These are phyloP conservation scores for Apiospora pterosperma DNA, from an alignment of 2,329 filamentous ascomycete species.

Conservation along the genomic window DNA sequence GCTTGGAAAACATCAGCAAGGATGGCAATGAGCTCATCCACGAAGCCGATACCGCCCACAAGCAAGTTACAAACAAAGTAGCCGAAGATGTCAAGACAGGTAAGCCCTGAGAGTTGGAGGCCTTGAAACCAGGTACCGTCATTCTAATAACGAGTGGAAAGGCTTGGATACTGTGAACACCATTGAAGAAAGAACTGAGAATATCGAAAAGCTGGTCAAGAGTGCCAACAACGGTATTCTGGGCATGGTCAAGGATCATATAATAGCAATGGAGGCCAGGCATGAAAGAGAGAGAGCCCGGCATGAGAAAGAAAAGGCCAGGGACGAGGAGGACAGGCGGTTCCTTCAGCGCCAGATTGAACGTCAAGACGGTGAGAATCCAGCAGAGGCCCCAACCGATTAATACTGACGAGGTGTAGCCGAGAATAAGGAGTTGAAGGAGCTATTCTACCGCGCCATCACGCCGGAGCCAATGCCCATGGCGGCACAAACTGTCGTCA, in stretches of 20 bases:
- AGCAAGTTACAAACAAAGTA: background rate
- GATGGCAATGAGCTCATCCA: background rate
- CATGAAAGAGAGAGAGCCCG: background rate
- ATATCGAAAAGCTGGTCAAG: background rate
- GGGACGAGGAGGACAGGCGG: background rate
- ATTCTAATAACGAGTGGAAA: background rate
- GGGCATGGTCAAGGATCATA: background rate
- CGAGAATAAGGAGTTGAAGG: background rate
- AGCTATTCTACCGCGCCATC: background rate
- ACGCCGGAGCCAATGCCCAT: background rate
- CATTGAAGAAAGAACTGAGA: background rate
- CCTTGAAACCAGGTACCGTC: rapidly evolving
- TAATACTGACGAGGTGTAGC: background rate
- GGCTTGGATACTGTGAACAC: background rate
- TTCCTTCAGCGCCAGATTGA: background rate
- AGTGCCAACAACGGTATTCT: background rate
- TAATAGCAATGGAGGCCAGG: background rate
- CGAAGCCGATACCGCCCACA: background rate
- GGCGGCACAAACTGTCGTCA: background rate
- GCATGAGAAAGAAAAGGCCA: background rate
- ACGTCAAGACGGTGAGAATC: background rate
- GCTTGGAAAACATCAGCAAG: background rate
- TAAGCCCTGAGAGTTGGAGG: no score
- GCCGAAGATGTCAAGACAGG: background rate
- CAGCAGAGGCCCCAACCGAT: background rate